Base-by-base conservation (phyloP, 1,284 basidiomycete genomes). In the Chiua sp. region DNA sequence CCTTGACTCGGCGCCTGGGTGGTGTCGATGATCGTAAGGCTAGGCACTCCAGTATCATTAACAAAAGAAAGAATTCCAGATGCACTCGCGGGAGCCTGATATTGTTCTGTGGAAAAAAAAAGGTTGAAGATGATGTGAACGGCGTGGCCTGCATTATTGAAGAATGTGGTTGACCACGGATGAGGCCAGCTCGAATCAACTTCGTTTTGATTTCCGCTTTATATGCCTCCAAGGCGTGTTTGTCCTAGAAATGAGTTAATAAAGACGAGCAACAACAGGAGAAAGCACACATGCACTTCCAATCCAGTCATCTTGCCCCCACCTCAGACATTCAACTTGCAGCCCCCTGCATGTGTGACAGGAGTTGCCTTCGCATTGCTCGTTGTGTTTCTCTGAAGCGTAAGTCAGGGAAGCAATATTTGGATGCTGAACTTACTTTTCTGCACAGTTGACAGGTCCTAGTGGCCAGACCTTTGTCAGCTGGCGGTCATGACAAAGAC, bases 121-220 rank as follows among this genome's bases (percentile, higher is more conserved):
- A n/a, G 57, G 76, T 62, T 26, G 68, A 73, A 6, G 68, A 64
- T 32, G 72, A 65, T 56, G 66, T n/a, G n/a, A n/a, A 65, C 35
- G 75, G 70, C 2, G 70, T 64, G 26, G 77, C 74, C 58, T 78
- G 76, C 55, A 82, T 71, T 58, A 82, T 76, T 37, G 82, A 79
- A 42, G 86, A 76, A 28, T 88, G 85, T 22, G 90, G 90, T 70
- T 91, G 90, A 42, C 91, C 91, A 47, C 91, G 87, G 66, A 92
- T 92, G 72, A 91, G 83, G 61, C 90, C 90, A 56, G 85, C 86
- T 63, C 87, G 80, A 51, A 87, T 88, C 57, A 93, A 81, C 70
- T 91, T 87, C 48, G 88, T 85, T 74, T 92, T 93, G 75, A 93
- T 93, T 60, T 85, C 82, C n/a, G 88, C 88, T 73, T 92, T 92